These are phyloP conservation scores for Euphorbia corollata DNA, from an alignment of 441 rosid genomes.

Conservation along the genomic window DNA sequence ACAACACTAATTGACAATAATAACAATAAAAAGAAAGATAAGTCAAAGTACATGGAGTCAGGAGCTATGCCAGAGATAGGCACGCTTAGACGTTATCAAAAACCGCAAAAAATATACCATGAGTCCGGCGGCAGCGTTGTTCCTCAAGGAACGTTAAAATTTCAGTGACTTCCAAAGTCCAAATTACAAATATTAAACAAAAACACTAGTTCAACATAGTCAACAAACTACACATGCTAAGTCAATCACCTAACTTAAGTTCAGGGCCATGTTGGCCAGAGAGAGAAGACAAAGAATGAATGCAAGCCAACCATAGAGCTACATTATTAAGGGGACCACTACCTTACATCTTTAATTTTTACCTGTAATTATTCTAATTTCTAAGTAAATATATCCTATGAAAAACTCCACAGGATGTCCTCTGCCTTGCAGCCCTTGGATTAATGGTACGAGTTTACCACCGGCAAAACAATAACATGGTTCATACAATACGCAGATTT, in stretches of 20 bases:
- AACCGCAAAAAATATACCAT: no score
- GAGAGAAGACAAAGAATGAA: background rate
- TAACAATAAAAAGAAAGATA: background rate
- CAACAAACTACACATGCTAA: background rate
- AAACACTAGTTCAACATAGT: background rate
- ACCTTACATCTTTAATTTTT: slow-evolving; percentile 5
- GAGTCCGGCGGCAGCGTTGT: no score
- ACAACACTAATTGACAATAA: no score
- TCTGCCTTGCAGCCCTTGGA: background rate
- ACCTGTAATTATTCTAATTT: background rate
- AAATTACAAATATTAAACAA: no score
- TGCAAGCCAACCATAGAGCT: slow-evolving; percentile 19
- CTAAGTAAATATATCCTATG: background rate
- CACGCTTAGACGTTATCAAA: no score
- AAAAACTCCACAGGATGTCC: background rate
- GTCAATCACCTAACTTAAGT: background rate
- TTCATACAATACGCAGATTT: no score
- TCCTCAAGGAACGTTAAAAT: no score
- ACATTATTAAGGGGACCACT: slow-evolving; percentile 31
- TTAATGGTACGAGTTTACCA: background rate
- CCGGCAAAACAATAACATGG: no score
- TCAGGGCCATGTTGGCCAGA: background rate
- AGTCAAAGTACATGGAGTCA: no score
- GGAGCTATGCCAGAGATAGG: no score
- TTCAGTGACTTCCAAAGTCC: no score